Evolutionary conservation across 2,329 filamentous ascomycete genomes (phyloP).

Genomic region (Stemphylium lycopersici): DNA sequence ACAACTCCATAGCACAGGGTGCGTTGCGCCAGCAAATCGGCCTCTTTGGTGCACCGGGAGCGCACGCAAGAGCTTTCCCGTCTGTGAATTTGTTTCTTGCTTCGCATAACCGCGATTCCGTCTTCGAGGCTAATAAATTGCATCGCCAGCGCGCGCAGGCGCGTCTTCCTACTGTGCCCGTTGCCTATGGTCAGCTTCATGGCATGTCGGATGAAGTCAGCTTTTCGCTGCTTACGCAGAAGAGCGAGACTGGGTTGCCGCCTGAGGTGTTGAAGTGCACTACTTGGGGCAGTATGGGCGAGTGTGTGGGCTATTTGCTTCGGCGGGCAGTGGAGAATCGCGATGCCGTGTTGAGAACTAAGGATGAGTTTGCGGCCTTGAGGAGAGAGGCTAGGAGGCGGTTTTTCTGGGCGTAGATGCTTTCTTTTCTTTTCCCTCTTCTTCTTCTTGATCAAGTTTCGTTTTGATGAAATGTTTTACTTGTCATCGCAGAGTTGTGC

Average conservation of each 20-base stretch:
- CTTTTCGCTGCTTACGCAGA: slow-evolving; percentile 48
- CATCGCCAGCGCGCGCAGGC: slow-evolving; percentile 47
- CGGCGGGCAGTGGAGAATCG: slow-evolving; percentile 65
- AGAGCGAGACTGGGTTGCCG: slow-evolving; percentile 36
- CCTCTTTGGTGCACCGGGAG: slow-evolving; percentile 21
- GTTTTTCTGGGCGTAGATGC: slow-evolving; percentile 16
- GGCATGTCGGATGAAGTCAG: slow-evolving; percentile 97
- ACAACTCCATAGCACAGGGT: slow-evolving; percentile 70
- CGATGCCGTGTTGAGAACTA: slow-evolving; percentile 61
- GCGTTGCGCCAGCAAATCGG: slow-evolving; percentile 37
- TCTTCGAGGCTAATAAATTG: slow-evolving; percentile 59
- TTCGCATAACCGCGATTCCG: slow-evolving; percentile 79
- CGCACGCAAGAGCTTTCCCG: slow-evolving; percentile 40
- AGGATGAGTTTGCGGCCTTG: slow-evolving; percentile 38
- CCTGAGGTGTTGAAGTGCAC: slow-evolving; percentile 63
- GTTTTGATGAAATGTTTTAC: no score
- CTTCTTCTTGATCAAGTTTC: background rate
- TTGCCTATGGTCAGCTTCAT: slow-evolving; percentile 80
- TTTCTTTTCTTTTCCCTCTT: background rate
- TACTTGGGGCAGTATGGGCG: slow-evolving; percentile 64
- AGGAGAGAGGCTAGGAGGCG: slow-evolving; percentile 33
- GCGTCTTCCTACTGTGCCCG: slow-evolving; percentile 55
- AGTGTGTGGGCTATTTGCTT: slow-evolving; percentile 79
- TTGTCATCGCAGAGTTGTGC: no score
- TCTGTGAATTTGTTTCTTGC: slow-evolving; percentile 71